Conservation (phyloP, 768 basidiomycete genomes). For the Lentinula lateritia region DNA sequence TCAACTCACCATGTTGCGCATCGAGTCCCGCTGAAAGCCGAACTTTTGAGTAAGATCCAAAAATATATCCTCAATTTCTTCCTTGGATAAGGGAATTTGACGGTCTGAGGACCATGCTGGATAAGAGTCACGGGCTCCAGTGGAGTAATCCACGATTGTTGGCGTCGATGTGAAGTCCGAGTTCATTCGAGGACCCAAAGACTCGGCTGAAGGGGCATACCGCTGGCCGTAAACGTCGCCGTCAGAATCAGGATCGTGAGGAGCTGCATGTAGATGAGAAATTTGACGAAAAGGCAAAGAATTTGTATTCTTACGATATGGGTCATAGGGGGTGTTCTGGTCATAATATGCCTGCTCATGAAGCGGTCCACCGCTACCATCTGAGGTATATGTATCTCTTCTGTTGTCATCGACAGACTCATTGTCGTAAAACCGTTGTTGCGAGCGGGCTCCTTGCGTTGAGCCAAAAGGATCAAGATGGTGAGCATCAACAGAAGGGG, state of each 20-base stretch:
- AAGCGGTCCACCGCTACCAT: slow-evolving; percentile 56
- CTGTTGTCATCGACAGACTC: slow-evolving; percentile 66
- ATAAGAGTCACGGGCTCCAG: slow-evolving; percentile 74
- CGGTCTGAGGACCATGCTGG: slow-evolving; percentile 92
- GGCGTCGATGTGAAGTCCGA: slow-evolving; percentile 71
- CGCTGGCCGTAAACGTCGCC: slow-evolving; percentile 64
- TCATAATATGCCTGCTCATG: slow-evolving; percentile 68
- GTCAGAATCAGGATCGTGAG: slow-evolving; percentile 83
- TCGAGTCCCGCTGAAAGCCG: slow-evolving; percentile 93
- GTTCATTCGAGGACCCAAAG: slow-evolving; percentile 56
- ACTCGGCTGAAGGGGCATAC: slow-evolving; percentile 72
- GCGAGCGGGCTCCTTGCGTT: slow-evolving; percentile 24
- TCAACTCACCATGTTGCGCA: slow-evolving; percentile 84
- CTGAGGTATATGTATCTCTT: slow-evolving; percentile 63
- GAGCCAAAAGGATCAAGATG: slow-evolving; percentile 62
- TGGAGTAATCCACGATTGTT: slow-evolving; percentile 61
- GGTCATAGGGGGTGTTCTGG: slow-evolving; percentile 54
- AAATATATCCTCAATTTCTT: slow-evolving; percentile 98
- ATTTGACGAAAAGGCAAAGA: slow-evolving; percentile 9
- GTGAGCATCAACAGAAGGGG: slow-evolving; percentile 54
- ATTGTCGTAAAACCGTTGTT: slow-evolving; percentile 62
- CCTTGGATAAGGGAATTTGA: slow-evolving; percentile 95
- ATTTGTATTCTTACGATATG: slow-evolving; percentile 42
- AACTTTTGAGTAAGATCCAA: slow-evolving; percentile 98
- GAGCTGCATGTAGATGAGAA: slow-evolving; percentile 37